These are phyloP conservation scores for Cryphonectria japonica DNA, from an alignment of 2,329 filamentous ascomycete genomes.

Conservation along the genomic window DNA sequence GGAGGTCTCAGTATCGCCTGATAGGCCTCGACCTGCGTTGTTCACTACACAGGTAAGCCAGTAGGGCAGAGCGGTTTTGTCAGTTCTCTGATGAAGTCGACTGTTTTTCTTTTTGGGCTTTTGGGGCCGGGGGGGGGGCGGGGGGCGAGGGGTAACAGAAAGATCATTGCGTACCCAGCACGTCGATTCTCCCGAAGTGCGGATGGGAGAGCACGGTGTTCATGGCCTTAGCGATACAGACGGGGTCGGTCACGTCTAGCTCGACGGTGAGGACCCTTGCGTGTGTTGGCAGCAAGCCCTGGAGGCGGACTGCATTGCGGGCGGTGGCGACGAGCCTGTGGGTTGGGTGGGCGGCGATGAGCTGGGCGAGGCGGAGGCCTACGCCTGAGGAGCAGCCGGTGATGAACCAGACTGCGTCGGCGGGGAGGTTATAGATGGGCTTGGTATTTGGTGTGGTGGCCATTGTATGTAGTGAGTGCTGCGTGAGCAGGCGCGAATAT, in stretches of 20 bases:
- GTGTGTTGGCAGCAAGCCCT: constrained; percentile 39
- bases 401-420: constrained; percentile 45
- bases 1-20: constrained; percentile 38
- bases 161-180: constrained; percentile 31
- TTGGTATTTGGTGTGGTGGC: not conserved
- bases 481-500: no score
- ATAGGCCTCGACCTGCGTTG: constrained; percentile 48
- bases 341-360: constrained; percentile 32
- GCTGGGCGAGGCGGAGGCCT: constrained; percentile 34
- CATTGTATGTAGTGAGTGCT: not conserved
- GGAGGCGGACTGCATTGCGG: constrained; percentile 42
- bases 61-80: not conserved
- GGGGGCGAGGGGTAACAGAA: not conserved
- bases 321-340: constrained; percentile 37
- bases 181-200: constrained; percentile 42
- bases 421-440: constrained; percentile 33
- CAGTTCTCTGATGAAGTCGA: not conserved
- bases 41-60: constrained; percentile 32
- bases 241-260: constrained; percentile 47
- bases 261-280: constrained; percentile 44
- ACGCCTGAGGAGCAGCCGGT: constrained; percentile 40
- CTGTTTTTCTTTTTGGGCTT: no score
- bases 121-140: no score
- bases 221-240: constrained; percentile 41
- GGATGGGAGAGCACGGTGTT: constrained; percentile 33